A percentile compares a stretch with the other conserved stretches of the same genome.
These are phyloP conservation scores for Penicillium coprophilum DNA, from an alignment of 495 filamentous ascomycete species.

Conservation along the genomic window DNA sequence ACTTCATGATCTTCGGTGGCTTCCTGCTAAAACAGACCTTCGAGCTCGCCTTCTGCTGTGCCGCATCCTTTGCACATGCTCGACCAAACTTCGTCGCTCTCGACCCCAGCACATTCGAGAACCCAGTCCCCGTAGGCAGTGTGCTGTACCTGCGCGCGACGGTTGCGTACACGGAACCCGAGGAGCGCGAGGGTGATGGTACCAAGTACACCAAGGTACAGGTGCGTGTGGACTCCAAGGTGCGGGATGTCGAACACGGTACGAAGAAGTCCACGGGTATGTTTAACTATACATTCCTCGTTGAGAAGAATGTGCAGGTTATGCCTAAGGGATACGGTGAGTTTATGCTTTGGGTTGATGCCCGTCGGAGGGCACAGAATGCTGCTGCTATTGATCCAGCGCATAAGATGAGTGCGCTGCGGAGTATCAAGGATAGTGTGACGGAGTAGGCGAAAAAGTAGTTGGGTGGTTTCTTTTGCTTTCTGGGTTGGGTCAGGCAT, in stretches of 20 bases:
- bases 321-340: conserved; percentile 74
- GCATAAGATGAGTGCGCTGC: conserved; percentile 40
- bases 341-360: conserved; percentile 80
- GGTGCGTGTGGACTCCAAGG: conserved; percentile 73
- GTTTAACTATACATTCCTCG: conserved; percentile 84
- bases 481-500: background rate
- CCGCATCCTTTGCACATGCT: conserved; percentile 72
- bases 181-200: conserved; percentile 33
- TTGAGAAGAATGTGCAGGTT: conserved; percentile 68
- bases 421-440: conserved; percentile 46
- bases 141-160: conserved; percentile 78
- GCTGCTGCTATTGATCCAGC: conserved; percentile 37
- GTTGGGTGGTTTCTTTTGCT: background rate
- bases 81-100: conserved; percentile 75
- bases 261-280: conserved; percentile 72
- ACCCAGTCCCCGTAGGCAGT: conserved; percentile 80
- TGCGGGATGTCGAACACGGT: conserved; percentile 76
- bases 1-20: conserved; percentile 89
- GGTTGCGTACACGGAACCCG: conserved; percentile 74
- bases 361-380: conserved; percentile 57
- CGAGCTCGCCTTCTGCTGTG: conserved; percentile 86
- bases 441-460: conserved; percentile 37
- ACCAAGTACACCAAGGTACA: conserved; percentile 66
- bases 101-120: conserved; percentile 80
- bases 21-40: conserved; percentile 81